Evolutionary conservation across 1,139 yeast genomes (phyloP).

Genomic region (Eremothecium gossypii): DNA sequence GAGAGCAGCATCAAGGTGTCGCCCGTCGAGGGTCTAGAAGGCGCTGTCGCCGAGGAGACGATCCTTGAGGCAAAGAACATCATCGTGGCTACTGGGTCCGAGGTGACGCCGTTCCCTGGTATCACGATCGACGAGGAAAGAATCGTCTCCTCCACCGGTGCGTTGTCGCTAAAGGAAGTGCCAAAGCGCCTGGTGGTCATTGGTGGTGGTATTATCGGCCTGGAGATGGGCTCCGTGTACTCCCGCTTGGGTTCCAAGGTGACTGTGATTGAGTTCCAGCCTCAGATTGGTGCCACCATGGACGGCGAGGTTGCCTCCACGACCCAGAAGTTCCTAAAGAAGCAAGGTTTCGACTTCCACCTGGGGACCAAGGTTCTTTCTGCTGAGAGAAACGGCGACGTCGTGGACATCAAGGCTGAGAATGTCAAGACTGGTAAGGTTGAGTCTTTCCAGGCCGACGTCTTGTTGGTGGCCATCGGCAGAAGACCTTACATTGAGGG

Average conservation of each 20-base stretch:
- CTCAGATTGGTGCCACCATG: constrained; percentile 93
- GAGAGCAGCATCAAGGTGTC: constrained; percentile 71
- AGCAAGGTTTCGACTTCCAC: constrained; percentile 94
- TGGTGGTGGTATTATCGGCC: constrained; percentile 99
- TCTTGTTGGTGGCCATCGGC: constrained; percentile 92
- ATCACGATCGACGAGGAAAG: constrained; percentile 93
- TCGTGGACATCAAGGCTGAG: constrained; percentile 81
- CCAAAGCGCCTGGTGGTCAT: constrained; percentile 89
- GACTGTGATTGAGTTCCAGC: constrained; percentile 85
- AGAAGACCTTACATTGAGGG: constrained; percentile 97
- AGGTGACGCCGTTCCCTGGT: constrained; percentile 98
- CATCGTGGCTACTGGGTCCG: constrained; percentile 97
- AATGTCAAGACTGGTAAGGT: constrained; percentile 78
- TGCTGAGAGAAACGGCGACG: constrained; percentile 82
- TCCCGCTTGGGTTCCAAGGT: constrained; percentile 92
- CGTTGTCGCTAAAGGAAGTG: constrained; percentile 67
- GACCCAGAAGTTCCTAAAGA: constrained; percentile 79
- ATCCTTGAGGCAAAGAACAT: constrained; percentile 72
- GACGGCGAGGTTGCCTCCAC: constrained; percentile 89
- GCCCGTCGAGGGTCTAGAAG: constrained; percentile 80
- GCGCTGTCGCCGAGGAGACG: constrained; percentile 36
- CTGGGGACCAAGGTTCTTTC: constrained; percentile 82
- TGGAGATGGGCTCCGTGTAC: constrained; percentile 99
- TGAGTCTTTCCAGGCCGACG: constrained; percentile 80
- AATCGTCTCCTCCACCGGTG: constrained; percentile 94